Conservation (phyloP, 768 basidiomycete genomes). For the Tylopilus vinaceipallidus region DNA sequence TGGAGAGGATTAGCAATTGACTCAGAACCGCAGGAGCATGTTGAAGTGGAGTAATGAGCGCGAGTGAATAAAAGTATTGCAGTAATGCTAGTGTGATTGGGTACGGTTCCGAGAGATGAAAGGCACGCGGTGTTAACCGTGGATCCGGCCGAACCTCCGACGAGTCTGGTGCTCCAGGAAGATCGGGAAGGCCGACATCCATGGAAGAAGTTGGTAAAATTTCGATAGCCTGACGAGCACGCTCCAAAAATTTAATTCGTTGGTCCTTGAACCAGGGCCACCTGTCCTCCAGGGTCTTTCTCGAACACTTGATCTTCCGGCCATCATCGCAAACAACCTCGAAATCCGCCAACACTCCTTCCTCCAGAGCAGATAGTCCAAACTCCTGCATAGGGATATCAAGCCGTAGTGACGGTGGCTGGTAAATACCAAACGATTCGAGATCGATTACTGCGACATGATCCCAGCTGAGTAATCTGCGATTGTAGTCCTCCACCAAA, state of each 20-base stretch:
- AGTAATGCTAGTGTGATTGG: conserved; percentile 84
- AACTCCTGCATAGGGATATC: conserved; percentile 78
- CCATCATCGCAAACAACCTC: conserved; percentile 93
- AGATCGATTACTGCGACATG: conserved; percentile 88
- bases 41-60: conserved; percentile 87
- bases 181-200: conserved; percentile 61
- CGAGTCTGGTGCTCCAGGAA: conserved; percentile 48
- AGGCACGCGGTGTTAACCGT: conserved; percentile 72
- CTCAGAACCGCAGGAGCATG: conserved; percentile 87
- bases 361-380: conserved; percentile 81
- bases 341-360: conserved; percentile 82
- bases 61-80: conserved; percentile 91
- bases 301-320: conserved; percentile 75
- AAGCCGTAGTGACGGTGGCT: conserved; percentile 67
- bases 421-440: conserved; percentile 95
- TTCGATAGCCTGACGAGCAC: conserved; percentile 56
- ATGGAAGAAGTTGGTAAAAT: conserved; percentile 57
- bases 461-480: conserved; percentile 87
- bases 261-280: conserved; percentile 96
- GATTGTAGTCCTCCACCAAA: conserved; percentile 90
- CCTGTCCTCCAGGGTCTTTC: conserved; percentile 80
- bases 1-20: conserved; percentile 79
- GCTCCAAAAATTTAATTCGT: conserved; percentile 53
- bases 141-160: conserved; percentile 67
- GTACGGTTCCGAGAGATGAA: conserved; percentile 86